Base-by-base conservation (phyloP, 805 yeast species). In the Metschnikowia henanensis region DNA sequence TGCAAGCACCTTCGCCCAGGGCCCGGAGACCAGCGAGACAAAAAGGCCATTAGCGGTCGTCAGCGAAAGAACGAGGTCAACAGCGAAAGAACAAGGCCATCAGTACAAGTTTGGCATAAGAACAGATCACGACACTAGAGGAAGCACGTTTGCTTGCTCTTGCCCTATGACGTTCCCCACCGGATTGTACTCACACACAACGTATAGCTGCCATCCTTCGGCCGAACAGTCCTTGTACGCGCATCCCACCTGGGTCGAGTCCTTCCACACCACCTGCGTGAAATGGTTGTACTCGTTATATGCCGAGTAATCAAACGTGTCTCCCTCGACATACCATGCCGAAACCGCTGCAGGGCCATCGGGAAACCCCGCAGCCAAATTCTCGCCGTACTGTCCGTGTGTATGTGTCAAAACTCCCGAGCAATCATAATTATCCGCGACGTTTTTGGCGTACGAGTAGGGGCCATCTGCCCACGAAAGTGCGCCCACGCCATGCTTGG, bases 241-340 rank as follows among this genome's bases (percentile, higher is more conserved):
- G 43, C 67, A 62, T 2, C 67, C 67, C 3, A 62, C 55, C 41
- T 50, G 49, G 16, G 65, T 62, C 31, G 66, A 41, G 21, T 49
- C 55, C 45, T 60, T 61, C 67, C 67, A 62, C 15, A 62, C 56
- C 16, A 62, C 58, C 46, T 62, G 66, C 13, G 67, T 62, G 49
- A 62, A 62, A 37, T 63, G 68, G 47, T 64, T 57, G 46, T 58
- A 65, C 10, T 55, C 51, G 46, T 58, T 55, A 25, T 58, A 60
- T 4, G 58, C 28, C n/a, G 39, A 25, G 48, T 59, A 66, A 45
- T 53, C 48, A 47, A 57, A 66, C 17, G 59, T 41, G 9, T 54
- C 44, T 39, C 70, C 71, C 56, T 69, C 75, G 33, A 49, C 60
- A 56, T 70, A 69, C 76, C 76, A 70, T 16, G 72, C 73, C 12